These are phyloP conservation scores for Neckera pumila DNA, from an alignment of 225 moss, liverwort and hornwort genomes.

Conservation along the genomic window DNA sequence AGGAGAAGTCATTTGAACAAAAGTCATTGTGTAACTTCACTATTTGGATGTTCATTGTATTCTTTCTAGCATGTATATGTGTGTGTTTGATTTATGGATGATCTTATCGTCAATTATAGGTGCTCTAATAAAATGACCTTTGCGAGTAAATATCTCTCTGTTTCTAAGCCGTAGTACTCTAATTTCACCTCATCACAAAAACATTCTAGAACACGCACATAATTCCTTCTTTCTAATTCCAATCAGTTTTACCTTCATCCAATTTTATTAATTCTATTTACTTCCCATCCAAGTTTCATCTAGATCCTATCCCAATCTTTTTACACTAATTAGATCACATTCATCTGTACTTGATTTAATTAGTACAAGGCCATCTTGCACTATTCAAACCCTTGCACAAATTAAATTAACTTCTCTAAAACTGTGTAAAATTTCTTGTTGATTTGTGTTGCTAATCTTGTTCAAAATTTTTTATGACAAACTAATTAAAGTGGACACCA, in stretches of 20 bases:
- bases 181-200: neutral
- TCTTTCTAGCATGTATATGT: neutral
- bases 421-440: neutral
- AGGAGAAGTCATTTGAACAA: neutral
- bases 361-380: accelerated
- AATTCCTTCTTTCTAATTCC: neutral
- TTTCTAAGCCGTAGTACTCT: neutral
- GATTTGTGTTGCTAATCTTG: neutral
- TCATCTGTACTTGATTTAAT: neutral
- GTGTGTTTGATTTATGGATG: neutral
- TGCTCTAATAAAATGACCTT: neutral
- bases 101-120: neutral
- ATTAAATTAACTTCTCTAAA: neutral
- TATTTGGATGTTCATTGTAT: neutral
- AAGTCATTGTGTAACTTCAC: neutral
- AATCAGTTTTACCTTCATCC: neutral
- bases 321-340: neutral
- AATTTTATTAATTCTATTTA: neutral
- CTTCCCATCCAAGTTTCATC: neutral
- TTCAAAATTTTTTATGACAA: too few species aligned
- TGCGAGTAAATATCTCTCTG: neutral
- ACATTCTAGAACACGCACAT: neutral
- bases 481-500: too few species aligned
- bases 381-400: neutral
- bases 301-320: neutral